A percentile compares a stretch with the other conserved stretches of the same genome.
Evolutionary conservation across 352 stramenopile genomes (phyloP).

Genomic region (Pythium dissimile): DNA sequence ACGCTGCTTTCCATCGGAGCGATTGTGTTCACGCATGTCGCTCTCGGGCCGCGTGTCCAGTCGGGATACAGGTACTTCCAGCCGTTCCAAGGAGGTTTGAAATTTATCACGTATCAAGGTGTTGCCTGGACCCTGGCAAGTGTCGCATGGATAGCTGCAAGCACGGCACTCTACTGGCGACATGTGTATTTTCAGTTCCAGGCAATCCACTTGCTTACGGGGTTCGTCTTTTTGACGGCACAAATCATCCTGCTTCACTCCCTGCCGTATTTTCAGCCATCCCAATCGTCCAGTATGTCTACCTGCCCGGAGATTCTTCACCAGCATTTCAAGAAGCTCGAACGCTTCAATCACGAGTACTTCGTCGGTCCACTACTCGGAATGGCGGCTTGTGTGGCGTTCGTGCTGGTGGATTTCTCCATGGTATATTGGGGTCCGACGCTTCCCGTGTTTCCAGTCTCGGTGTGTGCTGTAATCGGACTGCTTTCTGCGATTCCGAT

Average conservation of each 20-base stretch:
- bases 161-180: conserved; percentile 46
- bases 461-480: conserved; percentile 37
- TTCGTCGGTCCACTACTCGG: conserved; percentile 39
- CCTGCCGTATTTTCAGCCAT: conserved; percentile 34
- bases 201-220: conserved; percentile 41
- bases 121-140: conserved; percentile 46
- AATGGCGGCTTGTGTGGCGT: conserved; percentile 37
- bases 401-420: conserved; percentile 47
- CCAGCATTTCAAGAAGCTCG: conserved; percentile 4
- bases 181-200: conserved; percentile 39
- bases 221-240: conserved; percentile 35
- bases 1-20: conserved; percentile 34
- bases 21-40: conserved; percentile 36
- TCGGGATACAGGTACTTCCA: conserved; percentile 40
- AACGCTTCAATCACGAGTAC: conserved; percentile 30
- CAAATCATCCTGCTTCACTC: conserved; percentile 38
- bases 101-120: conserved; percentile 50
- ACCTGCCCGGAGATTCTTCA: conserved; percentile 1
- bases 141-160: conserved; percentile 36
- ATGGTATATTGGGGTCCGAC: conserved; percentile 40
- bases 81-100: conserved; percentile 41
- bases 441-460: conserved; percentile 46
- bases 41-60: conserved; percentile 34
- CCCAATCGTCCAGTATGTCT: neutral
- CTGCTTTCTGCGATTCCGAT: conserved; percentile 52